Percentiles rank a stretch among this genome's conserved stretches.
Conservation (phyloP, 148 eudicot species). For the Cornus suecica region DNA sequence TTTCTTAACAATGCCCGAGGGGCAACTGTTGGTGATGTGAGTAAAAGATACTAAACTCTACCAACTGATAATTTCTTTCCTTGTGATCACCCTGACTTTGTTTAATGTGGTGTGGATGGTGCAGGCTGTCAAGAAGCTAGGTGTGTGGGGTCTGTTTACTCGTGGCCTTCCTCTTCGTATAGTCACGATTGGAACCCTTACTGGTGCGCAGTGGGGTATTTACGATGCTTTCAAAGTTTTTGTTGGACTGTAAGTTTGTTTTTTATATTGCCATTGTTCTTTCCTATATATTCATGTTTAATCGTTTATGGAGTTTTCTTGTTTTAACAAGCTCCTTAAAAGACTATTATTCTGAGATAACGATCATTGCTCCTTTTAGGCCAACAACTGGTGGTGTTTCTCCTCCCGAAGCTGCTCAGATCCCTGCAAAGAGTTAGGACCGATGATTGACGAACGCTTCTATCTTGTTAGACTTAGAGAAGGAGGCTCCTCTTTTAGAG, state of each 20-base stretch:
- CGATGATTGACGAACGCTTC: neutral
- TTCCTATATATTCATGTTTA: neutral
- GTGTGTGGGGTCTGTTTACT: constrained; percentile 58
- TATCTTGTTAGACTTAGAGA: constrained; percentile 1
- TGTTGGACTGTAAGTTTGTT: constrained; percentile 69
- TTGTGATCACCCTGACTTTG: constrained; percentile 3
- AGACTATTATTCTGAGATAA: neutral
- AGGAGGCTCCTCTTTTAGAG: neutral
- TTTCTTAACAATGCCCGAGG: constrained; percentile 70
- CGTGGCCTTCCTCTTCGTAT: constrained; percentile 85
- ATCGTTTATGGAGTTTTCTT: neutral
- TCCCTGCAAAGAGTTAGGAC: constrained; percentile 2
- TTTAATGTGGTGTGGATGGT: neutral
- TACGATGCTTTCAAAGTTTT: constrained; percentile 74
- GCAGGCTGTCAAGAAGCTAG: constrained; percentile 74
- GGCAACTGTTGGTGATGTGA: constrained; percentile 52
- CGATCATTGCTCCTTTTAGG: constrained; percentile 12
- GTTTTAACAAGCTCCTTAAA: neutral
- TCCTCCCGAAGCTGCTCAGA: constrained; percentile 16
- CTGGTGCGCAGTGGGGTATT: constrained; percentile 75
- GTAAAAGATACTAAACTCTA: constrained; percentile 8
- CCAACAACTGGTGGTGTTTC: constrained; percentile 53
- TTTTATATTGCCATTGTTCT: neutral
- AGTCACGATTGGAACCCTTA: constrained; percentile 74
- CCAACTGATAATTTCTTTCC: neutral